These are phyloP conservation scores for Cynara cardunculus DNA, from an alignment of 129 eudicot species.

Conservation along the genomic window DNA sequence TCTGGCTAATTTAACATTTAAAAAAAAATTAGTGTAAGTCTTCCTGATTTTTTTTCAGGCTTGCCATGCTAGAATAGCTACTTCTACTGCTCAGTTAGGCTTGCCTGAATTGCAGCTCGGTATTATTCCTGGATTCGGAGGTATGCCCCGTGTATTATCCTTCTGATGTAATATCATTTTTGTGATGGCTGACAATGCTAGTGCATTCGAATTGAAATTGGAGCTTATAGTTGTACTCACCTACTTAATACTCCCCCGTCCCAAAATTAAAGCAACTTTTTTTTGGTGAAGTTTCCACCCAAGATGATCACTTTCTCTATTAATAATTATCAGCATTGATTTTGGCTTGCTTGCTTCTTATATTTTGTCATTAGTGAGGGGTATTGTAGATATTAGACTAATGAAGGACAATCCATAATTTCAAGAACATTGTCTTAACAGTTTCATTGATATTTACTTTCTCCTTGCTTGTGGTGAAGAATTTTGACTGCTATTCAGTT, in stretches of 20 bases:
- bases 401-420: background rate
- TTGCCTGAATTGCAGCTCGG: slow-evolving; percentile 97
- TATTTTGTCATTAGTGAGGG: too few relatives aligned
- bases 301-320: background rate
- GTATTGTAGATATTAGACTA: background rate
- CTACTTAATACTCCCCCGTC: background rate
- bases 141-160: slow-evolving; percentile 34
- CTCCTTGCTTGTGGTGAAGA: background rate
- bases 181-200: background rate
- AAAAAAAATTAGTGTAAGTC: background rate
- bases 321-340: background rate
- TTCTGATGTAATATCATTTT: background rate
- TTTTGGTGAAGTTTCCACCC: background rate
- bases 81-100: slow-evolving; percentile 81
- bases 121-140: slow-evolving; percentile 97
- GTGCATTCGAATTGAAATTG: background rate
- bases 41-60: slow-evolving; percentile 37
- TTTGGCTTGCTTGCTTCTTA: too few relatives aligned
- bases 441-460: background rate
- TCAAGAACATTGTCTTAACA: background rate
- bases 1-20: background rate
- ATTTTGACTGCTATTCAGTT: background rate
- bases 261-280: background rate
- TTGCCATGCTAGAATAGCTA: slow-evolving; percentile 89
- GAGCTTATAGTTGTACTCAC: background rate